Conservation (phyloP, 305 asterid genomes). For the Stenogyne calaminthoides region DNA sequence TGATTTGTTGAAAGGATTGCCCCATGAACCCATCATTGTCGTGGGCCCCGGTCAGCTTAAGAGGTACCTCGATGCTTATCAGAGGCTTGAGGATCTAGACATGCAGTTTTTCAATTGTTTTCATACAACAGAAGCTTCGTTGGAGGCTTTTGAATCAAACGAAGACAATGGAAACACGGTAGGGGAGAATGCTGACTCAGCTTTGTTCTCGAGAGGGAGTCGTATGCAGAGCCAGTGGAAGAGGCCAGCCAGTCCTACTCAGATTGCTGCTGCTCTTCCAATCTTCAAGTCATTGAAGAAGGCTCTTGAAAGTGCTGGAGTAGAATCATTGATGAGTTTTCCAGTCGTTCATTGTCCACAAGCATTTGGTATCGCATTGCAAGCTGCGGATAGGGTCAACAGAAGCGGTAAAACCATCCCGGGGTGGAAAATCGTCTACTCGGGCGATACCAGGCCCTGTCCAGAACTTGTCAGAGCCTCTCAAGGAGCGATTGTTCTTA, state of each 20-base stretch:
- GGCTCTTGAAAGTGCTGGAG: conserved; percentile 67
- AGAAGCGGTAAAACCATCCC: conserved; percentile 63
- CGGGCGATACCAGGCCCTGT: conserved; percentile 97
- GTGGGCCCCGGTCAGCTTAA: conserved; percentile 88
- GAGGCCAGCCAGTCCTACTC: conserved; percentile 53
- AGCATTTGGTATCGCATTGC: conserved; percentile 68
- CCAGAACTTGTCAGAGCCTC: conserved; percentile 74
- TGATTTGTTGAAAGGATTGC: conserved; percentile 54
- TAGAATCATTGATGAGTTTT: conserved; percentile 67
- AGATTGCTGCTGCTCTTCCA: conserved; percentile 42
- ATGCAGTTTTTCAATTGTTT: conserved; percentile 88
- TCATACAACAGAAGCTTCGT: conserved; percentile 64
- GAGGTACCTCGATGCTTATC: conserved; percentile 86
- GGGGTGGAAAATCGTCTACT: conserved; percentile 92
- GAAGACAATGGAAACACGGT: conserved; percentile 32
- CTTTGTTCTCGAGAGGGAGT: conserved; percentile 61
- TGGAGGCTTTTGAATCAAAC: conserved; percentile 44
- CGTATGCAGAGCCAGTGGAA: conserved; percentile 76
- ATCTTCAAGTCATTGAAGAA: conserved; percentile 51
- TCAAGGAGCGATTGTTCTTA: conserved; percentile 76
- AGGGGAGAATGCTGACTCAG: conserved; percentile 33
- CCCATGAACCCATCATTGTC: conserved; percentile 71
- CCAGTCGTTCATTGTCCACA: conserved; percentile 89
- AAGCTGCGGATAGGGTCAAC: conserved; percentile 60
- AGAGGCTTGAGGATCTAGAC: conserved; percentile 86